Base-by-base conservation (phyloP, 768 basidiomycete species). In the Crepidotus variabilis region DNA sequence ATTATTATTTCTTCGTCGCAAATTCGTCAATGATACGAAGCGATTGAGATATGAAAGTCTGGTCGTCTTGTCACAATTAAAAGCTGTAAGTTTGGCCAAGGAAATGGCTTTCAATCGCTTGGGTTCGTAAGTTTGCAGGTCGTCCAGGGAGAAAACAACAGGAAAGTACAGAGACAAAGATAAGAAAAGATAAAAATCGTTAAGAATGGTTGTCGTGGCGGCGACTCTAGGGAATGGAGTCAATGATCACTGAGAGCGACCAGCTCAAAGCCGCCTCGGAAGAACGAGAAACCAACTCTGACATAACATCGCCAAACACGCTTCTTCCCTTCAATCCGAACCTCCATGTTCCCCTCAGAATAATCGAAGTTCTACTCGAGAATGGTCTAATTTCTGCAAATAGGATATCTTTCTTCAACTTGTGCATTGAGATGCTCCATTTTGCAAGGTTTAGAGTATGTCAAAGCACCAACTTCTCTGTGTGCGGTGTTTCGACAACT, bases 261-360 rank as follows among this genome's bases (percentile, higher is more conserved):
- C 32, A 51, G 33, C 47, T 48, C 52, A 51, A 54, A 54, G 48
- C 48, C 21, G 20, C n/a, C n/a, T 47, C 47, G 35, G 16, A 21
- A 33, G 50, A 47, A 33, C 52, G 49, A 36, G 49, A 51, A 55
- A 47, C 51, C 45, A 62, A 62, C 61, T 24, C 21, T 11, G 21
- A 35, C 56, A 55, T 49, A 62, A 62, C 61, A 62, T 11, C 16
- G 45, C 58, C 61, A 62, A 62, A 62, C 56, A 62, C 50, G 20
- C 9, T n/a, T 8, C 22, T 46, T 21, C 4, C 21, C 11, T 6
- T n/a, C 43, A 4, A n/a, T n/a, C 16, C 43, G 11, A 21, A 46
- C 21, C n/a, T 46, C n/a, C 43, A 46, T 46, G 4, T 21, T 21
- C 6, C n/a, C n/a, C n/a, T 21, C 21, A n/a, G n/a, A 4, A 46